These are phyloP conservation scores for Mycena haematopus DNA, from an alignment of 768 basidiomycete species.

Conservation along the genomic window DNA sequence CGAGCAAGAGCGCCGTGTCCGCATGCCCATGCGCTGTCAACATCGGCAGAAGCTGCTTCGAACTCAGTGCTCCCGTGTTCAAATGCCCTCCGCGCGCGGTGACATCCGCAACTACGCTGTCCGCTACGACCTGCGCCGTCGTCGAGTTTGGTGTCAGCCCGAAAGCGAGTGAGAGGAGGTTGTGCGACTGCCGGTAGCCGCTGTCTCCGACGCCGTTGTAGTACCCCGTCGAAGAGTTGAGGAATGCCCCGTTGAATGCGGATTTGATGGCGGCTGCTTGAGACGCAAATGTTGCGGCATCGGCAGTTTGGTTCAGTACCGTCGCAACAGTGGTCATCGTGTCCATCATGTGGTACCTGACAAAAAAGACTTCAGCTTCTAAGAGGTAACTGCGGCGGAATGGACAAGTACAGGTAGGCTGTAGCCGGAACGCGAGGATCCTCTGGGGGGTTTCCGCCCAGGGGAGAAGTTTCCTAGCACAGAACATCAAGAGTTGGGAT, in stretches of 20 bases:
- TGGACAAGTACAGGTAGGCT: conserved; percentile 35
- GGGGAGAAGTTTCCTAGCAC: conserved; percentile 18
- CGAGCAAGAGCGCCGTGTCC: conserved; percentile 35
- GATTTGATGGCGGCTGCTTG: conserved; percentile 35
- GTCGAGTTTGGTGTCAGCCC: conserved; percentile 32
- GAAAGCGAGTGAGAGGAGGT: conserved; percentile 37
- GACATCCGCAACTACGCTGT: conserved; percentile 36
- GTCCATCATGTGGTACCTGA: conserved; percentile 38
- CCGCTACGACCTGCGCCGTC: conserved; percentile 32
- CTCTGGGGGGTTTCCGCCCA: conserved; percentile 37
- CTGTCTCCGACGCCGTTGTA: conserved; percentile 37
- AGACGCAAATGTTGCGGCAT: conserved; percentile 33
- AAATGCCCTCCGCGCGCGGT: conserved; percentile 31
- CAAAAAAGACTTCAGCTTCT: background rate
- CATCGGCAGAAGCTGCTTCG: conserved; percentile 36
- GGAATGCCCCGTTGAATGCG: conserved; percentile 38
- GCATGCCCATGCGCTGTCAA: conserved; percentile 33
- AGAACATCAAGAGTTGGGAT: background rate
- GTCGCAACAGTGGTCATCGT: conserved; percentile 36
- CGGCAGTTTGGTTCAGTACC: conserved; percentile 33
- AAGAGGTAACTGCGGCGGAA: background rate
- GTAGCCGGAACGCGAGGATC: conserved; percentile 36
- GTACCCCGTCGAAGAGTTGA: conserved; percentile 29
- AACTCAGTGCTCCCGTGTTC: conserved; percentile 37
- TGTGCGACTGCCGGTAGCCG: conserved; percentile 40